Percentiles rank a stretch among this genome's conserved stretches.
Evolutionary conservation across 2,329 filamentous ascomycete genomes (phyloP).

Genomic region (Fusarium caatingaense): DNA sequence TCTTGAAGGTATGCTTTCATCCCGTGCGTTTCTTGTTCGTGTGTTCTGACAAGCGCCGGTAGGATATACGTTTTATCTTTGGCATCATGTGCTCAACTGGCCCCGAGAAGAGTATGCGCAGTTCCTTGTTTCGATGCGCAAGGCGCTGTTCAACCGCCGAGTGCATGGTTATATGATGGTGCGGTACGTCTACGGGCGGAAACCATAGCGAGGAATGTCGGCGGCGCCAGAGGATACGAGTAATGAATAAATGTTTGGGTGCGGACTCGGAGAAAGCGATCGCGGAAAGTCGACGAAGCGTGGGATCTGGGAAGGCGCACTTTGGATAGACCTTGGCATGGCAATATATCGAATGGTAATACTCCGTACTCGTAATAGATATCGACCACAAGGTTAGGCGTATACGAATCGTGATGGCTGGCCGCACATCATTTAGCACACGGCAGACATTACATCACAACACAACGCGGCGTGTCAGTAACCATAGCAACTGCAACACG

Average conservation of each 20-base stretch:
- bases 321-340: not conserved
- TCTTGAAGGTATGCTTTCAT: constrained; percentile 22
- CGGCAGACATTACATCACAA: fast-evolving
- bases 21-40: not conserved
- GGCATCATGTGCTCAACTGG: constrained; percentile 38
- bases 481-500: not conserved
- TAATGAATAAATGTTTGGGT: not conserved
- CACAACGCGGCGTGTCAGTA: fast-evolving
- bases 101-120: constrained; percentile 34
- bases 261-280: not conserved
- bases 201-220: constrained; percentile 1
- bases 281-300: not conserved
- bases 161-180: constrained; percentile 39
- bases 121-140: constrained; percentile 28
- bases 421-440: not conserved
- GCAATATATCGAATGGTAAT: not conserved
- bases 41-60: not conserved
- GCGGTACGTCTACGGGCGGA: constrained; percentile 38
- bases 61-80: constrained; percentile 37
- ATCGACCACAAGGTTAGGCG: fast-evolving
- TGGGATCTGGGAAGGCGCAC: not conserved
- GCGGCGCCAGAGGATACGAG: not conserved
- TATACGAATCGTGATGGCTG: no score
- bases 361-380: not conserved
- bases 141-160: constrained; percentile 27